Conservation (phyloP, 2,329 filamentous ascomycete species). For the Penicillium aurantiogriseum region DNA sequence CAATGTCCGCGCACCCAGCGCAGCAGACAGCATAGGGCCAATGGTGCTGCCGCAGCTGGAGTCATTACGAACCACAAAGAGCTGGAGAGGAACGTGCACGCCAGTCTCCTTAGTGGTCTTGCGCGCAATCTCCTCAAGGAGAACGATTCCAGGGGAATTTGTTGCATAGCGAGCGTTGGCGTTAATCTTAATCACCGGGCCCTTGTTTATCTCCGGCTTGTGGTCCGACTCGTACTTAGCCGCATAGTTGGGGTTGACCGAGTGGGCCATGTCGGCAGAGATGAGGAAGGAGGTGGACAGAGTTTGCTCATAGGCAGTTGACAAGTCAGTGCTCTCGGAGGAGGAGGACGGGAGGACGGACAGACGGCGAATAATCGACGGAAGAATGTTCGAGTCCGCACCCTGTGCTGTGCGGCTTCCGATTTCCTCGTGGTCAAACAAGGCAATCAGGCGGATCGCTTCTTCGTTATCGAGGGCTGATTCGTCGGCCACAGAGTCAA, state of each 20-base stretch:
- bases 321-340: slow-evolving; percentile 58
- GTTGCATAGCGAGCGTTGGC: slow-evolving; percentile 96
- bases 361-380: slow-evolving; percentile 79
- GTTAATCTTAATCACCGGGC: slow-evolving; percentile 96
- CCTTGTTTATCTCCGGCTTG: slow-evolving; percentile 92
- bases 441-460: slow-evolving; percentile 84
- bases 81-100: slow-evolving; percentile 78
- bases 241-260: slow-evolving; percentile 90
- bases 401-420: slow-evolving; percentile 90
- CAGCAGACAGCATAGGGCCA: slow-evolving; percentile 90
- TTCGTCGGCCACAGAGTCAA: slow-evolving; percentile 68
- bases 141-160: slow-evolving; percentile 89
- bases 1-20: slow-evolving; percentile 80
- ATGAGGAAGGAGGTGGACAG: slow-evolving; percentile 88
- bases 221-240: slow-evolving; percentile 90
- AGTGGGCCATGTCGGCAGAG: slow-evolving; percentile 96
- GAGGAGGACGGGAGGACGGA: slow-evolving; percentile 70
- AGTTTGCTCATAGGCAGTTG: slow-evolving; percentile 90
- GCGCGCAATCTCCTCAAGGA: slow-evolving; percentile 81
- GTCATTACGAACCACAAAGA: slow-evolving; percentile 96
- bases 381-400: slow-evolving; percentile 87
- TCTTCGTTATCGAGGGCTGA: slow-evolving; percentile 70
- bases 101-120: slow-evolving; percentile 55
- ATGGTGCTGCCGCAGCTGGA: slow-evolving; percentile 94
- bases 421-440: slow-evolving; percentile 98